phyloP scores from a whole-genome alignment of 2,329 filamentous ascomycete genomes.

The Pezicula rhizophila region DNA sequence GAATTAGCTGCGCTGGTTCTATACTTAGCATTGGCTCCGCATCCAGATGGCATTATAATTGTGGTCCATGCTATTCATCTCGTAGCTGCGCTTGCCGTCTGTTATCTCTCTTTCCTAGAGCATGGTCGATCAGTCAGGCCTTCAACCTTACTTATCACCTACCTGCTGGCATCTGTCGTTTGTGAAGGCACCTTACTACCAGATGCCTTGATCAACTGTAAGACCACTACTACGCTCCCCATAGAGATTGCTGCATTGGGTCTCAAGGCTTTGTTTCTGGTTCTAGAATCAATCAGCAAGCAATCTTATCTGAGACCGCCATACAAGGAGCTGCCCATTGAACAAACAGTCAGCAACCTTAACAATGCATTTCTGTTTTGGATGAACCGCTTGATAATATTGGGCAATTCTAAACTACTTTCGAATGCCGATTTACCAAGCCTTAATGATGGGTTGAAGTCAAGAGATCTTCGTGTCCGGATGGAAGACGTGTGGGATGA shows the following conservation, averaged over 20 bases:
- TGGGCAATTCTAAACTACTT: conserved; percentile 15
- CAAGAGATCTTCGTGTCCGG: conserved; percentile 3
- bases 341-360: conserved; percentile 12
- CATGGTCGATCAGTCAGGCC: conserved; percentile 3
- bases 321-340: conserved; percentile 6
- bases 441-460: conserved; percentile 9
- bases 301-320: not conserved
- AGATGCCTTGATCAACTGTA: not conserved
- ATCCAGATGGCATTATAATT: not conserved
- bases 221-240: conserved; percentile 5
- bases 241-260: conserved; percentile 4
- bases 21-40: not conserved
- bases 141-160: not conserved
- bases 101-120: conserved; percentile 2
- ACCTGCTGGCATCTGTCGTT: conserved; percentile 1
- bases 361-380: conserved; percentile 14
- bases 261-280: conserved; percentile 3
- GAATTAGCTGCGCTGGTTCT: not conserved
- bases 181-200: conserved; percentile 8
- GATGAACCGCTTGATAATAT: conserved; percentile 17
- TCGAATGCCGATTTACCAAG: conserved; percentile 13
- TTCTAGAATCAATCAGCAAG: conserved; percentile 10
- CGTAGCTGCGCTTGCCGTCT: not conserved
- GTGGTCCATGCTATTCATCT: not conserved
- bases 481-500: conserved; percentile 4